These are phyloP conservation scores for Cordyceps cicadae DNA, from an alignment of 2,329 filamentous ascomycete species.

Conservation along the genomic window DNA sequence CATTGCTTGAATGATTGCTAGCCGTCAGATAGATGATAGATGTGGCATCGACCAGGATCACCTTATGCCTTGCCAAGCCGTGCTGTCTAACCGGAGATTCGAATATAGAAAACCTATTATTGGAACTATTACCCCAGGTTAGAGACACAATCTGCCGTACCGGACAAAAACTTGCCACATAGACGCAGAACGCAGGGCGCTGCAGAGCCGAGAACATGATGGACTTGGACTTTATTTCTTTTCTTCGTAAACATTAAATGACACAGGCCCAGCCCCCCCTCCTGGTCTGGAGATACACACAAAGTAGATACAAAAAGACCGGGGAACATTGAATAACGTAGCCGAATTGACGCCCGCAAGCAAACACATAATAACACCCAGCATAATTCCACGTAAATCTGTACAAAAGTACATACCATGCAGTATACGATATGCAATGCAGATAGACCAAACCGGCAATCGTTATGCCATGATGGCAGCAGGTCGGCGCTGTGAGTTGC, in stretches of 20 bases:
- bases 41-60: not conserved
- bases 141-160: not conserved
- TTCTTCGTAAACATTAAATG: not conserved
- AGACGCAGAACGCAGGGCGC: not conserved
- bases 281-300: too few relatives aligned
- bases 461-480: constrained; percentile 22
- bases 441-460: not conserved
- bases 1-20: too few relatives aligned
- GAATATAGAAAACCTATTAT: not conserved
- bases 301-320: not conserved
- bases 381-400: not conserved
- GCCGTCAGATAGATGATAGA: too few relatives aligned
- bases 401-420: not conserved
- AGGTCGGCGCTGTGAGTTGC: constrained; percentile 16
- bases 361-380: not conserved
- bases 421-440: not conserved
- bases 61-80: not conserved
- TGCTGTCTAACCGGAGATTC: not conserved
- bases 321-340: not conserved
- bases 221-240: not conserved
- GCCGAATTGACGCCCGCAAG: not conserved
- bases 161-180: not conserved
- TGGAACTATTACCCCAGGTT: too few relatives aligned
- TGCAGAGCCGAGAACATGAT: not conserved
- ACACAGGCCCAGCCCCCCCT: not conserved